These are phyloP conservation scores for Aspergillus hancockii DNA, from an alignment of 495 filamentous ascomycete species.

Conservation along the genomic window DNA sequence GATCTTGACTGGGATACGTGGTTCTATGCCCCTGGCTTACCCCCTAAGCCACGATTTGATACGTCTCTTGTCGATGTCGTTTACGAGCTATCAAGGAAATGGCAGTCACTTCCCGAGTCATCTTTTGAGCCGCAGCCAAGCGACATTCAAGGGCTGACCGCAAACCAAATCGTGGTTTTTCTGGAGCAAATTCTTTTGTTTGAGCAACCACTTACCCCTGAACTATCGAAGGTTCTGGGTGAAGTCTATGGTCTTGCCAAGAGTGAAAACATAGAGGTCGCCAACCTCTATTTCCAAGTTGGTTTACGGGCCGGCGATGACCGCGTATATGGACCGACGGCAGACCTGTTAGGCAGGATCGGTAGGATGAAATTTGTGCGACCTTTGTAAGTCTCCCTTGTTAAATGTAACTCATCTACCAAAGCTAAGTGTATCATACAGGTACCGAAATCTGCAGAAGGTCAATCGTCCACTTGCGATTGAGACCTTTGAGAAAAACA, in stretches of 20 bases:
- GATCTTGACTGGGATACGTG: conserved; percentile 83
- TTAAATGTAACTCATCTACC: not conserved
- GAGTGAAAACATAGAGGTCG: conserved; percentile 82
- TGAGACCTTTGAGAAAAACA: conserved; percentile 82
- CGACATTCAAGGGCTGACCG: conserved; percentile 72
- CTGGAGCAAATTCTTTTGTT: conserved; percentile 74
- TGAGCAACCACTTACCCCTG: conserved; percentile 56
- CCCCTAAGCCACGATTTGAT: conserved; percentile 87
- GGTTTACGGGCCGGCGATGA: conserved; percentile 72
- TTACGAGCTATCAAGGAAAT: conserved; percentile 77
- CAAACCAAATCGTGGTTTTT: conserved; percentile 89
- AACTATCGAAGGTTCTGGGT: conserved; percentile 68
- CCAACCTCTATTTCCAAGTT: conserved; percentile 73
- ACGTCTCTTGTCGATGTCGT: conserved; percentile 85
- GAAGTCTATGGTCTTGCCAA: conserved; percentile 65
- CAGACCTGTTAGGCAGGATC: conserved; percentile 74
- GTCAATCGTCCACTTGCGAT: conserved; percentile 73
- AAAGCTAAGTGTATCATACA: conserved; percentile 25
- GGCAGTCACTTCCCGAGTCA: conserved; percentile 54
- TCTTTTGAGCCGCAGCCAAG: conserved; percentile 64
- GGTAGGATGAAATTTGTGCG: conserved; percentile 97
- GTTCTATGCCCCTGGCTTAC: conserved; percentile 83
- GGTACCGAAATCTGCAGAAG: conserved; percentile 69
- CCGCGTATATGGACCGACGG: conserved; percentile 65
- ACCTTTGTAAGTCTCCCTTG: conserved; percentile 56